phyloP scores from a whole-genome alignment of 2,329 filamentous ascomycete genomes.

The Trichoderma guizhouense region DNA sequence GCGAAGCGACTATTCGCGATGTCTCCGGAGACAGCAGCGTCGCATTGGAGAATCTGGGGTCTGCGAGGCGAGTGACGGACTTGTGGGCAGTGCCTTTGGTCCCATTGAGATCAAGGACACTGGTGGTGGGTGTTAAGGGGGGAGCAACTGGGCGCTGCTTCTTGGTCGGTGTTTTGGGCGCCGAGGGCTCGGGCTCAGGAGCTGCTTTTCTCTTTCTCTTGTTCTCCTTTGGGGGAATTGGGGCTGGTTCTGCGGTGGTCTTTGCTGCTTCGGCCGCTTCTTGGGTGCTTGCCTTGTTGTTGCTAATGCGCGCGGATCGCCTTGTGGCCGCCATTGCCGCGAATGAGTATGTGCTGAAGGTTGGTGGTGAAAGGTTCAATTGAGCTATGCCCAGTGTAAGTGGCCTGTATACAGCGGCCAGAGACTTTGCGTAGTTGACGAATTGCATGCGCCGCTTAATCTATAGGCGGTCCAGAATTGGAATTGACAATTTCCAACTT shows the following conservation, averaged over 20 bases:
- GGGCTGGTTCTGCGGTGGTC: not conserved
- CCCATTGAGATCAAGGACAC: conserved; percentile 36
- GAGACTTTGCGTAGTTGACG: not conserved
- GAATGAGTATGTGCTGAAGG: conserved; percentile 1
- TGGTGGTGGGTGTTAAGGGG: conserved; percentile 48
- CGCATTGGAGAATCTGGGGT: conserved; percentile 65
- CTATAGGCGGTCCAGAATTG: not conserved
- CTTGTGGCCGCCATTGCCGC: conserved; percentile 33
- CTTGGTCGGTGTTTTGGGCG: conserved; percentile 31
- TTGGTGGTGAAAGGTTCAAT: not conserved
- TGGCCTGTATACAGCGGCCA: not conserved
- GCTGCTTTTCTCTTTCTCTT: conserved; percentile 36
- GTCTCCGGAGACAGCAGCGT: conserved; percentile 69
- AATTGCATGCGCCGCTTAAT: not conserved
- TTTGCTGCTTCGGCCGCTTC: not conserved
- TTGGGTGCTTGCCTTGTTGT: not conserved
- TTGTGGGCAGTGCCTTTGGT: conserved; percentile 37
- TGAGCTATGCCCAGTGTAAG: not conserved
- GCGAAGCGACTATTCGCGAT: conserved; percentile 57
- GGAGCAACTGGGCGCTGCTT: conserved; percentile 30
- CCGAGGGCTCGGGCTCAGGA: conserved; percentile 22
- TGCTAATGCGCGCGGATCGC: conserved; percentile 41
- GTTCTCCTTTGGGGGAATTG: conserved; percentile 15
- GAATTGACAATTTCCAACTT: not conserved
- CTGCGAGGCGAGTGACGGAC: conserved; percentile 54